Percentiles rank a stretch among this genome's conserved stretches.
These are phyloP conservation scores for Diophrys appendiculata DNA, from an alignment of 73 alveolate species.

Conservation along the genomic window DNA sequence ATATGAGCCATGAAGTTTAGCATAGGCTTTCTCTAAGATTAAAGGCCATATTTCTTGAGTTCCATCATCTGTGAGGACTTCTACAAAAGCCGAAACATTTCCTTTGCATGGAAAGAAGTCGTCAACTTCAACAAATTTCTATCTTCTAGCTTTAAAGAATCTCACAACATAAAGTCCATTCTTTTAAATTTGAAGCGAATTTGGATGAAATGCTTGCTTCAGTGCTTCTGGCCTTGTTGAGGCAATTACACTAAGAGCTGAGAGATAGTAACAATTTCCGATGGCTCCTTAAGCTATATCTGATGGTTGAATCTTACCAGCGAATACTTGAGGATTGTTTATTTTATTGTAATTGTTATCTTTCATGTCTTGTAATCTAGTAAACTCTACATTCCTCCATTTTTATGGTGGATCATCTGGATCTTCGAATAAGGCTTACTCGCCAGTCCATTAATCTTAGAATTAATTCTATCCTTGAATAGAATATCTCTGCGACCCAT, in stretches of 20 bases:
- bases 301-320: constrained; percentile 52
- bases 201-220: constrained; percentile 37
- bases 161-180: constrained; percentile 42
- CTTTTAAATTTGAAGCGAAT: constrained; percentile 9
- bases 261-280: constrained; percentile 83
- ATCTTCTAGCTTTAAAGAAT: constrained; percentile 41
- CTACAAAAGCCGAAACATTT: constrained; percentile 20
- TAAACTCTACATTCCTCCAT: background rate
- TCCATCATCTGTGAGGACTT: background rate
- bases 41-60: constrained; percentile 53
- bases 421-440: constrained; percentile 4
- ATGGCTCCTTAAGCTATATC: constrained; percentile 79
- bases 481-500: background rate
- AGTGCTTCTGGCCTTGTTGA: constrained; percentile 31
- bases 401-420: too few species aligned
- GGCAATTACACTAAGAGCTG: constrained; percentile 53
- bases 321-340: constrained; percentile 46
- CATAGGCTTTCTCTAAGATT: constrained; percentile 75
- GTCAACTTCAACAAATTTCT: constrained; percentile 23
- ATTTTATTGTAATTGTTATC: background rate
- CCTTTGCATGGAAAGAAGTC: constrained; percentile 44
- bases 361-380: constrained; percentile 5
- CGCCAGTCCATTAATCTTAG: constrained; percentile 2
- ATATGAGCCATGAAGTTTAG: constrained; percentile 72
- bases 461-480: background rate